Base-by-base conservation (phyloP, 768 basidiomycete species). In the Suillus fuscotomentosus region DNA sequence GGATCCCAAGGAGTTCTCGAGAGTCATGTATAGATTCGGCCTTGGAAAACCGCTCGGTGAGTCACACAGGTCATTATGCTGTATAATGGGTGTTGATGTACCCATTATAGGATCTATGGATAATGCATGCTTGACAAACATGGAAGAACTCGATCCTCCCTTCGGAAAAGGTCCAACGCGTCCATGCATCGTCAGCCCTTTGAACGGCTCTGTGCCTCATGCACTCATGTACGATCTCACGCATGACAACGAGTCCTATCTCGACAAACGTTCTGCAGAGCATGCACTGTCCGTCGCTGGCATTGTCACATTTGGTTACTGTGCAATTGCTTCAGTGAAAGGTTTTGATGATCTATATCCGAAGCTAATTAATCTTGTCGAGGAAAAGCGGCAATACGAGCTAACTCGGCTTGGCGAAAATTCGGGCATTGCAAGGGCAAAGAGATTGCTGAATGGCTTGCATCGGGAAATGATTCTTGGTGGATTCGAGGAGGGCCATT, bases 281-380 rank as follows among this genome's bases (percentile, higher is more conserved):
- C 95, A 99, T 75, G 91, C 95, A 0, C 85, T 99, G n/a, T 90
- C 94, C 9, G 95, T 94, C 0, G 97, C 93, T 3, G 94, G 94
- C 24, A 81, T 99, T n/a, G 91, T 92, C 20, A 86, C 96, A 0
- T 99, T 99, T 78, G 91, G 91, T 42, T 88, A 86, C 70, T 92
- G 87, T 27, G 97, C 92, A 5, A 85, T 93, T 63, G 97, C 95
- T 2, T 95, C 93, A 17, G 95, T 95, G 69, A 97, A 98, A 76
- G 97, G 97, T 22, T 97, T 97, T 72, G 97, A 99, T 70, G 97
- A 99, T 69, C 77, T 99, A 24, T 98, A 99, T 73, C 97, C 97
- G 3, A 97, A 95, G 74, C 77, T 97, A n/a, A 77, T 99, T 42
- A 86, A 97, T 73, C 81, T 99, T 57, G 97, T 99, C 11, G 81